A percentile compares a stretch with the other conserved stretches of the same genome.
These are phyloP conservation scores for Rehmannia glutinosa DNA, from an alignment of 257 asterid genomes.

Conservation along the genomic window DNA sequence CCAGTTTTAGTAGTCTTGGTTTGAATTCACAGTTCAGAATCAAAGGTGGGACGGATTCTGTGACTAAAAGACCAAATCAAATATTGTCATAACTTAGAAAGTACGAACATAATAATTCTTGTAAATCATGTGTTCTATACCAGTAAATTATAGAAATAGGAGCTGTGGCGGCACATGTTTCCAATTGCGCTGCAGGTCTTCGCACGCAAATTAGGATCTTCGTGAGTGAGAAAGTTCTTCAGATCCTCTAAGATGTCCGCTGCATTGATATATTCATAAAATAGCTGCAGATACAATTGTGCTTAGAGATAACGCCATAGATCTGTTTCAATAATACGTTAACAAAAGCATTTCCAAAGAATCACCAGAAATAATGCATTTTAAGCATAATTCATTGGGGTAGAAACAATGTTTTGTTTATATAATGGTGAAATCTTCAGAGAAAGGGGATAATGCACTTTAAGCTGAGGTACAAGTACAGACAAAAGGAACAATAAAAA, in stretches of 20 bases:
- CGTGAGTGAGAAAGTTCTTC: slow-evolving; percentile 71
- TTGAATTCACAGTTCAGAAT: background rate
- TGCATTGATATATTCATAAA: slow-evolving; percentile 62
- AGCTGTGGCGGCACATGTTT: slow-evolving; percentile 97
- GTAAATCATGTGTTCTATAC: slow-evolving; percentile 31
- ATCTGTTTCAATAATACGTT: background rate
- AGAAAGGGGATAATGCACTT: slow-evolving; percentile 6
- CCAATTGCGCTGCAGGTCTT: slow-evolving; percentile 95
- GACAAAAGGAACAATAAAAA: background rate
- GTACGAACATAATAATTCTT: background rate
- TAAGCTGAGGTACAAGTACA: background rate
- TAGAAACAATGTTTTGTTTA: background rate
- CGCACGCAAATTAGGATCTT: slow-evolving; percentile 88
- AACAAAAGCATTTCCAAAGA: slow-evolving; percentile 1
- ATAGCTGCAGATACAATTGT: slow-evolving; percentile 46
- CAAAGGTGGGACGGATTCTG: background rate
- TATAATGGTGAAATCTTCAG: background rate
- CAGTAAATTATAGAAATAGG: slow-evolving; percentile 77
- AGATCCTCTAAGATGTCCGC: slow-evolving; percentile 78
- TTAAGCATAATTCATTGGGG: background rate
- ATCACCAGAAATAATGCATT: background rate
- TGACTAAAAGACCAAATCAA: slow-evolving; percentile 7
- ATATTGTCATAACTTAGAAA: background rate
- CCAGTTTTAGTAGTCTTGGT: background rate
- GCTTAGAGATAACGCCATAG: slow-evolving; percentile 13